Evolutionary conservation across 768 basidiomycete genomes (phyloP).

Genomic region (Nidula microcarpa): DNA sequence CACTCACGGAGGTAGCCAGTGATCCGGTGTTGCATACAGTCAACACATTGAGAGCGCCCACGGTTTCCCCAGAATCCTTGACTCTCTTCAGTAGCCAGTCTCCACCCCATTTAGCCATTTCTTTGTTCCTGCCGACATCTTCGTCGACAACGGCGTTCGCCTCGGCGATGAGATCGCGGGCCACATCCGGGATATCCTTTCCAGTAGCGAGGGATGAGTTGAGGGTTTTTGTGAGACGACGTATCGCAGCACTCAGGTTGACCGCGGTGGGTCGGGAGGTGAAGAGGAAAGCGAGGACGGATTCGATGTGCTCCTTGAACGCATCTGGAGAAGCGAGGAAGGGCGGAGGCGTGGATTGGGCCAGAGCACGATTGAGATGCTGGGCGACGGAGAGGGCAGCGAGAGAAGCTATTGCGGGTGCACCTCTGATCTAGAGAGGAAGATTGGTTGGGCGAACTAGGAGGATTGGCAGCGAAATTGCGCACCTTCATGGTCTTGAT

Average conservation of each 20-base stretch:
- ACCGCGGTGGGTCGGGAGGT: conserved; percentile 95
- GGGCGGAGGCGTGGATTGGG: conserved; percentile 40
- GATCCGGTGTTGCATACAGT: conserved; percentile 99
- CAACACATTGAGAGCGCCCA: conserved; percentile 67
- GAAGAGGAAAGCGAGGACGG: conserved; percentile 67
- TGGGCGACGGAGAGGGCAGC: conserved; percentile 78
- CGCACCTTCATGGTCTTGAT: conserved; percentile 93
- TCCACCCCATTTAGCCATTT: conserved; percentile 82
- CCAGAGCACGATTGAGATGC: conserved; percentile 53
- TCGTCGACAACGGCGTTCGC: conserved; percentile 77
- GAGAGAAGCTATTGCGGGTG: conserved; percentile 92
- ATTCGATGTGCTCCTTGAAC: conserved; percentile 52
- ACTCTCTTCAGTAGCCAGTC: conserved; percentile 72
- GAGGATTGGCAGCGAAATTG: conserved; percentile 4
- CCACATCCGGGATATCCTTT: conserved; percentile 42
- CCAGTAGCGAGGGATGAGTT: conserved; percentile 36
- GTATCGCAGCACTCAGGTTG: conserved; percentile 85
- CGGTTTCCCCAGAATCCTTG: conserved; percentile 27
- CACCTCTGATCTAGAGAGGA: conserved; percentile 62
- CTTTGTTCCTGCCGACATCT: conserved; percentile 82
- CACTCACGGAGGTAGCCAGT: conserved; percentile 83
- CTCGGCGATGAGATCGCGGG: conserved; percentile 63
- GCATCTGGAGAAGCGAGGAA: conserved; percentile 51
- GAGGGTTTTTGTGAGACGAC: conserved; percentile 60
- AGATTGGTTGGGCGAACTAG: background rate